Conservation (phyloP, 768 basidiomycete species). For the Psilocybe sp. region DNA sequence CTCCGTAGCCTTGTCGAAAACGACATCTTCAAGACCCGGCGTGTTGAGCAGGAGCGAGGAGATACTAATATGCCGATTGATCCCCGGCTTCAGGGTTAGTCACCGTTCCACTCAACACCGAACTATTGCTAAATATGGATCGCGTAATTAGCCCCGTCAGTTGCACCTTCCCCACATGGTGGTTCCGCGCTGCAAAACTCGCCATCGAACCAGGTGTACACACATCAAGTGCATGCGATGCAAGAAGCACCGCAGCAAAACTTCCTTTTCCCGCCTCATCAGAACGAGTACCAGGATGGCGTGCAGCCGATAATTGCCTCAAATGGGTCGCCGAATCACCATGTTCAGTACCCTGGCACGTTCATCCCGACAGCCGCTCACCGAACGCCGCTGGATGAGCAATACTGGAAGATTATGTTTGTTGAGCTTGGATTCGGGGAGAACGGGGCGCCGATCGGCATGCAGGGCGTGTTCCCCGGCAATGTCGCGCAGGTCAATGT, state of each 20-base stretch:
- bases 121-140: not conserved
- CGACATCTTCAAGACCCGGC: conserved; percentile 56
- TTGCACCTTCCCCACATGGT: not conserved
- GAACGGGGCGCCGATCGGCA: conserved; percentile 28
- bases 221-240: conserved; percentile 28
- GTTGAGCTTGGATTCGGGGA: conserved; percentile 69
- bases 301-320: conserved; percentile 10
- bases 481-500: conserved; percentile 17
- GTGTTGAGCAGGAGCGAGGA: conserved; percentile 35
- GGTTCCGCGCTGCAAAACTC: conserved; percentile 19
- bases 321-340: conserved; percentile 6
- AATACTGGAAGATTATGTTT: conserved; percentile 76
- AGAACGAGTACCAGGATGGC: conserved; percentile 21
- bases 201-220: conserved; percentile 29
- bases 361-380: conserved; percentile 35
- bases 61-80: conserved; percentile 47
- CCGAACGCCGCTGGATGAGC: conserved; percentile 57
- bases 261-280: conserved; percentile 38
- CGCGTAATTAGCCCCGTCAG: not conserved
- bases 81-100: conserved; percentile 52
- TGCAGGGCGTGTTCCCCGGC: conserved; percentile 19
- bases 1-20: conserved; percentile 64
- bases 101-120: conserved; percentile 8
- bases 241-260: conserved; percentile 26
- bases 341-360: conserved; percentile 26